Percentiles rank a stretch among this genome's conserved stretches.
phyloP scores from a whole-genome alignment of 1,139 yeast genomes.

The Kurtzmaniella quercitrusa region DNA sequence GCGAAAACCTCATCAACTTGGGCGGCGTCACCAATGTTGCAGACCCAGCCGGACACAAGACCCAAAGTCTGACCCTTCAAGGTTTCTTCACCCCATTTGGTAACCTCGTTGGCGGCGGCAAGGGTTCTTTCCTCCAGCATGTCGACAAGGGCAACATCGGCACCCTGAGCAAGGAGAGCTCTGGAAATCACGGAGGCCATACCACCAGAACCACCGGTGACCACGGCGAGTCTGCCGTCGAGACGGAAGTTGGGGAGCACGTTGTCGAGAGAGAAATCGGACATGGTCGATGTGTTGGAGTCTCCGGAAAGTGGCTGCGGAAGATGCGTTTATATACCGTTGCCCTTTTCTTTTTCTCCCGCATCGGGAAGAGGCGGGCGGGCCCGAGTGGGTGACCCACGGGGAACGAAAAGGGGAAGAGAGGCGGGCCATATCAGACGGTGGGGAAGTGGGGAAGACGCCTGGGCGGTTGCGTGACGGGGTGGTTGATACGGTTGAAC shows the following conservation, averaged over 20 bases:
- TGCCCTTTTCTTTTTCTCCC: background rate
- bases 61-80: conserved; percentile 42
- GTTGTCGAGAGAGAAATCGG: conserved; percentile 37
- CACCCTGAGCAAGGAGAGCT: conserved; percentile 67
- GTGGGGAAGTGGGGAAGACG: background rate
- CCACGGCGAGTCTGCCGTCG: conserved; percentile 67
- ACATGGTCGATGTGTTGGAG: background rate
- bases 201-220: conserved; percentile 86
- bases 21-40: conserved; percentile 67
- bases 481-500: no score
- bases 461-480: no score
- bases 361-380: background rate
- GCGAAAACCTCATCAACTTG: conserved; percentile 53
- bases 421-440: background rate
- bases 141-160: conserved; percentile 74
- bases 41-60: conserved; percentile 64
- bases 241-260: conserved; percentile 55
- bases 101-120: conserved; percentile 56
- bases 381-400: background rate
- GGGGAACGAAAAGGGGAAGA: background rate
- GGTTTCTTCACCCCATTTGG: conserved; percentile 49
- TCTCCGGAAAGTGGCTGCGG: background rate
- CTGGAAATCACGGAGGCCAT: conserved; percentile 64
- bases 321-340: background rate
- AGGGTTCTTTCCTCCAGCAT: conserved; percentile 58